phyloP scores from a whole-genome alignment of 495 filamentous ascomycete species.

The Tuber melanosporum region DNA sequence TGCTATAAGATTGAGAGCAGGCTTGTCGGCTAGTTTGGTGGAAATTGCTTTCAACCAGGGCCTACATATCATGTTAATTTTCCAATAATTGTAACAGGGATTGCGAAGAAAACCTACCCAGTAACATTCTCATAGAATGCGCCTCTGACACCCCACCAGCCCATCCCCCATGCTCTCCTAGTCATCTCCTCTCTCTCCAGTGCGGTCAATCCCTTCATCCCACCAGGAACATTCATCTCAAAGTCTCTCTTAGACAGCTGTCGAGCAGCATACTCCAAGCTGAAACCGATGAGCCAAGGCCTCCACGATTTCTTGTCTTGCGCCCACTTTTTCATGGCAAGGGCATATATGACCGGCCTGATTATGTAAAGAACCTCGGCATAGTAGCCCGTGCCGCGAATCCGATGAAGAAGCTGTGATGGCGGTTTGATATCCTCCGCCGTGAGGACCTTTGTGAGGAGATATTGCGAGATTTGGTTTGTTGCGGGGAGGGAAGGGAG shows the following conservation, averaged over 20 bases:
- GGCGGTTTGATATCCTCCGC: constrained; percentile 95
- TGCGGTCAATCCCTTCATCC: constrained; percentile 63
- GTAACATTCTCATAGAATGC: constrained; percentile 94
- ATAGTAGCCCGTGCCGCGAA: constrained; percentile 62
- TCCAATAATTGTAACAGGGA: background rate
- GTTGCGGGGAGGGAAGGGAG: constrained; percentile 74
- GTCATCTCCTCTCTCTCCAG: constrained; percentile 82
- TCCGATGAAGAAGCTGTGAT: constrained; percentile 67
- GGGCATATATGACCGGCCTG: constrained; percentile 78
- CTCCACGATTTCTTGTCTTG: constrained; percentile 64
- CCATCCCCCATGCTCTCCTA: constrained; percentile 78
- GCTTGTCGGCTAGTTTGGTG: constrained; percentile 62
- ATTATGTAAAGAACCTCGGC: constrained; percentile 89
- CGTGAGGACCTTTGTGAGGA: constrained; percentile 84
- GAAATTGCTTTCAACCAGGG: constrained; percentile 57
- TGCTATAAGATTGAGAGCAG: constrained; percentile 68
- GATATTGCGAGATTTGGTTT: constrained; percentile 71
- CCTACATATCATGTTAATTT: constrained; percentile 41
- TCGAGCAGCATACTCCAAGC: constrained; percentile 77
- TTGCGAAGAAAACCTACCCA: constrained; percentile 50
- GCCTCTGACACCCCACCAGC: constrained; percentile 92
- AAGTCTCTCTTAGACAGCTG: constrained; percentile 72
- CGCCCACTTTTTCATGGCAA: constrained; percentile 65
- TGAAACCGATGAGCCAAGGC: constrained; percentile 84
- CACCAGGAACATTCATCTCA: constrained; percentile 59